Conservation (phyloP, 1,284 basidiomycete species). For the Fistulina hepatica region DNA sequence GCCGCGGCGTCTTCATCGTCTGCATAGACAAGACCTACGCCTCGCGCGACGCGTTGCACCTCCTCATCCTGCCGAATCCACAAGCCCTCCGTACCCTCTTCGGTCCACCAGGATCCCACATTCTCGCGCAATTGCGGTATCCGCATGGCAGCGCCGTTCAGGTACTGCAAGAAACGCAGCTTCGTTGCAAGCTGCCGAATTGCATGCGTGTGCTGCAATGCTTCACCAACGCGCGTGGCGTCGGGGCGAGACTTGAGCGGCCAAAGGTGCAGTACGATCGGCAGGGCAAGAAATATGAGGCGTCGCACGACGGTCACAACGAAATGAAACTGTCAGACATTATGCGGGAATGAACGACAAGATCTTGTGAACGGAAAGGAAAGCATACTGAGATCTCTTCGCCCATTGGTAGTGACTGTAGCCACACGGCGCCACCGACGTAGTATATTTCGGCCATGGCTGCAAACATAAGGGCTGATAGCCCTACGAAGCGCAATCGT, state of each 20-base stretch:
- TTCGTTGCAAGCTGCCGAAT: constrained; percentile 26
- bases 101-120: constrained; percentile 43
- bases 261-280: constrained; percentile 37
- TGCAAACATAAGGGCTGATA: constrained; percentile 38
- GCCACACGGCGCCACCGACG: too few relatives aligned
- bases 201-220: constrained; percentile 24
- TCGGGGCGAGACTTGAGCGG: constrained; percentile 27
- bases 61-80: constrained; percentile 34
- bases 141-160: constrained; percentile 44
- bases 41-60: constrained; percentile 41
- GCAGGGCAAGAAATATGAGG: constrained; percentile 46
- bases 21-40: too few relatives aligned
- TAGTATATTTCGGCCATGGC: constrained; percentile 45
- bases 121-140: constrained; percentile 35
- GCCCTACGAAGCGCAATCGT: constrained; percentile 36
- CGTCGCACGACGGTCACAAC: constrained; percentile 41
- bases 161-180: constrained; percentile 44
- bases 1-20: too few relatives aligned
- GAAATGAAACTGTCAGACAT: constrained; percentile 50
- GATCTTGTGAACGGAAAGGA: constrained; percentile 23
- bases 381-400: constrained; percentile 33
- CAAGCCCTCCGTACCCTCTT: constrained; percentile 39
- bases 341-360: constrained; percentile 1
- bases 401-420: constrained; percentile 31
- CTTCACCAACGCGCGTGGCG: constrained; percentile 21